Conservation (phyloP, 164 flowering plant species). For the Macadamia tetraphylla region DNA sequence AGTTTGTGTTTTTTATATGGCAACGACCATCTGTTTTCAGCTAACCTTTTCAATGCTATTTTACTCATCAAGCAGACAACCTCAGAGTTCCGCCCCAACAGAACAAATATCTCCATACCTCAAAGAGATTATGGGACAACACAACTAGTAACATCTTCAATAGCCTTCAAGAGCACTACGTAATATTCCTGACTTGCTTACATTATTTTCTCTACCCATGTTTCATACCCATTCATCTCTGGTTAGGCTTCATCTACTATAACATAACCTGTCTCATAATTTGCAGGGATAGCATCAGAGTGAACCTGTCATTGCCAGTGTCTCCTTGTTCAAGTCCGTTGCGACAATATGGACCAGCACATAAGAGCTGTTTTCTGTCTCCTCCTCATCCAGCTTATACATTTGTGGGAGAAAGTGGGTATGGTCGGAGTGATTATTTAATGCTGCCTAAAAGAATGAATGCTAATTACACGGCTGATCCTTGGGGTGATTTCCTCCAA, state of each 20-base stretch:
- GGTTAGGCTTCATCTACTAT: background rate
- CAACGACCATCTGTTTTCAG: background rate
- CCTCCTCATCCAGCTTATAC: conserved; percentile 64
- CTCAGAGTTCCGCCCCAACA: conserved; percentile 34
- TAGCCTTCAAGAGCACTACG: conserved; percentile 42
- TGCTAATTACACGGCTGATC: conserved; percentile 9
- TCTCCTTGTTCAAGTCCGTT: conserved; percentile 33
- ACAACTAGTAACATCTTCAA: conserved; percentile 18
- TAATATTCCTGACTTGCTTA: conserved; percentile 11
- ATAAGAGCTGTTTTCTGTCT: conserved; percentile 48
- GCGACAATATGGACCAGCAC: conserved; percentile 35
- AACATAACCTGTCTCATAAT: background rate
- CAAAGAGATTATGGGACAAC: conserved; percentile 38
- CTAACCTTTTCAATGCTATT: background rate
- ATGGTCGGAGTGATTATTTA: conserved; percentile 9
- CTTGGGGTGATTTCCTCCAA: conserved; percentile 15
- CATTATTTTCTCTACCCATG: background rate
- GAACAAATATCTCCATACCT: conserved; percentile 17
- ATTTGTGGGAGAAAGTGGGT: conserved; percentile 20
- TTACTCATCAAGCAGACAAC: conserved; percentile 42
- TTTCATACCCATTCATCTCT: background rate
- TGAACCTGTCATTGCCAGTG: conserved; percentile 27
- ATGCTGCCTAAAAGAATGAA: conserved; percentile 5
- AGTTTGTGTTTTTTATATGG: background rate
- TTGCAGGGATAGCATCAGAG: conserved; percentile 20